phyloP scores from a whole-genome alignment of 2,329 filamentous ascomycete species.

The Colletotrichum sp. region DNA sequence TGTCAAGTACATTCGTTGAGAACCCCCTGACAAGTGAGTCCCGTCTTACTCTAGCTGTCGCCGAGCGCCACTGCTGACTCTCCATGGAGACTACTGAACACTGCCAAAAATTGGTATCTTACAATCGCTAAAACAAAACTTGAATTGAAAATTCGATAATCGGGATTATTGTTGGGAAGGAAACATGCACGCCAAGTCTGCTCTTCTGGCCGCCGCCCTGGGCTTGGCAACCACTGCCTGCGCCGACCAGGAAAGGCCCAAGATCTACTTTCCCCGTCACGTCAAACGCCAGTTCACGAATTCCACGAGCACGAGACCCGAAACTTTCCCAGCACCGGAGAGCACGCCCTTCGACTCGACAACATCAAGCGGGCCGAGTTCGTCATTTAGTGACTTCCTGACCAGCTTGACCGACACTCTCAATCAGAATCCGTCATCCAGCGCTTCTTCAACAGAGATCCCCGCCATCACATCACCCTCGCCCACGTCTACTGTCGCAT shows the following conservation, averaged over 20 bases:
- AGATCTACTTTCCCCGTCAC: slow-evolving; percentile 63
- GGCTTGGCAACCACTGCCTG: slow-evolving; percentile 51
- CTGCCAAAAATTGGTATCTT: slow-evolving; percentile 1
- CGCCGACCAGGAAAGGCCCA: slow-evolving; percentile 49
- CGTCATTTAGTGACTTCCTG: slow-evolving; percentile 13
- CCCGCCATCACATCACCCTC: not conserved
- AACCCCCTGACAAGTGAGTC: slow-evolving; percentile 45
- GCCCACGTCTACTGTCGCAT: not conserved
- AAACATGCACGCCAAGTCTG: slow-evolving; percentile 56
- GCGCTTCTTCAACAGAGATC: not conserved
- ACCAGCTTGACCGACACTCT: slow-evolving; percentile 22
- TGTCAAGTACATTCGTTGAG: slow-evolving; percentile 67
- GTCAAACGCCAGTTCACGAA: slow-evolving; percentile 57
- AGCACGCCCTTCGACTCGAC: slow-evolving; percentile 23
- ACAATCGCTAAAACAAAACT: slow-evolving; percentile 18
- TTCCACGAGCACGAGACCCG: slow-evolving; percentile 39
- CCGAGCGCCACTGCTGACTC: slow-evolving; percentile 6
- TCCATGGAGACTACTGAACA: not conserved
- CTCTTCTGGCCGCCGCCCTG: slow-evolving; percentile 52
- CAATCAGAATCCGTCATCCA: slow-evolving; percentile 1
- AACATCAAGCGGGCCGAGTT: not conserved
- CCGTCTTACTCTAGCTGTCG: slow-evolving; percentile 10
- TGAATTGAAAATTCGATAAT: not conserved
- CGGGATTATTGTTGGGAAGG: not conserved
- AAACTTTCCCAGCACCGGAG: slow-evolving; percentile 27